Evolutionary conservation across 441 rosid species (phyloP).

Genomic region (California macrophylla): DNA sequence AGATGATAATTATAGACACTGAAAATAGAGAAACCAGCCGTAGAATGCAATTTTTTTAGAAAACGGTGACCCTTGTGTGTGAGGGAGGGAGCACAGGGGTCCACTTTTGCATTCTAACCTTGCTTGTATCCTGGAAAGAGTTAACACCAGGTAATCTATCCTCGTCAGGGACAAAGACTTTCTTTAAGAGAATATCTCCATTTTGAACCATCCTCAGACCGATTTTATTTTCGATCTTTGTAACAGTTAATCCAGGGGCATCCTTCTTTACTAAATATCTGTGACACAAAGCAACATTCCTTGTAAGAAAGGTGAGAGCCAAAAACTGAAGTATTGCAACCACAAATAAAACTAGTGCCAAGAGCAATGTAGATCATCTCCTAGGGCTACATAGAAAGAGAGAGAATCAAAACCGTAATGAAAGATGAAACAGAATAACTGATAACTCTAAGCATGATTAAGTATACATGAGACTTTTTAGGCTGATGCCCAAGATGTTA

Average conservation of each 20-base stretch:
- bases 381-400: not conserved
- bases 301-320: not conserved
- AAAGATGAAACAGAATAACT: not conserved
- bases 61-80: not conserved
- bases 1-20: not conserved
- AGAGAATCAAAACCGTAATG: not conserved
- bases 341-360: not conserved
- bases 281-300: slow-evolving; percentile 22
- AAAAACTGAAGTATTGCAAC: not conserved
- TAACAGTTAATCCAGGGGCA: slow-evolving; percentile 72
- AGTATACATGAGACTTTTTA: not conserved
- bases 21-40: not conserved
- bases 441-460: not conserved
- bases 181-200: slow-evolving; percentile 70
- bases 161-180: slow-evolving; percentile 80
- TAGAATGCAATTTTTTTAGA: not conserved
- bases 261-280: slow-evolving; percentile 75
- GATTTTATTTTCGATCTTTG: slow-evolving; percentile 83
- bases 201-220: slow-evolving; percentile 90
- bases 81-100: not conserved
- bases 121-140: slow-evolving; percentile 83
- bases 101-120: slow-evolving; percentile 34
- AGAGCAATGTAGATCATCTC: not conserved
- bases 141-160: slow-evolving; percentile 79
- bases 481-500: not conserved